Conservation (phyloP, 306 rosid genomes). For the Boehmeria nivea region DNA sequence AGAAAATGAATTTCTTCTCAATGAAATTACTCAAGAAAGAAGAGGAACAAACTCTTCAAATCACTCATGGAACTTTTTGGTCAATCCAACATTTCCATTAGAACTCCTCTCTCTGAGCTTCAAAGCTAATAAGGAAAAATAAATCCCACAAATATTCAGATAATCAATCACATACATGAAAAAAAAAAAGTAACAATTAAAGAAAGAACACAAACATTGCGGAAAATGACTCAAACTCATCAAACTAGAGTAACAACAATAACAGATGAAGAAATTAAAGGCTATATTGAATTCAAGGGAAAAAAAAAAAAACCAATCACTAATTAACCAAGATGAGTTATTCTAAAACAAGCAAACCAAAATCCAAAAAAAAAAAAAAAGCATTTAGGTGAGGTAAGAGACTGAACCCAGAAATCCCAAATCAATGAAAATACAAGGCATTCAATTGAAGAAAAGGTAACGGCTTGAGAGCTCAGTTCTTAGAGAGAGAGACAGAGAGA, state of each 20-base stretch:
- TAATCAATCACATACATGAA: conserved; percentile 7
- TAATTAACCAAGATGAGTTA: conserved; percentile 11
- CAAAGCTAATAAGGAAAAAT: too few relatives aligned
- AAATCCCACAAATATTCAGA: too few relatives aligned
- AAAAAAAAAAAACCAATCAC: too few relatives aligned
- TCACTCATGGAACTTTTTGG: too few relatives aligned
- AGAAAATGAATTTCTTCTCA: neutral
- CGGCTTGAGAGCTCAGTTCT: too few relatives aligned
- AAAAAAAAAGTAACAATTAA: too few relatives aligned
- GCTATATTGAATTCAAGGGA: neutral
- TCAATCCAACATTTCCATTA: neutral
- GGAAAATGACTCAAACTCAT: conserved; percentile 3
- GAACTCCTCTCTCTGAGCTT: too few relatives aligned
- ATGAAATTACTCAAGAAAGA: neutral
- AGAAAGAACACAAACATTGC: too few relatives aligned
- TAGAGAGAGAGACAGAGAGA: neutral
- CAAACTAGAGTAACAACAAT: conserved; percentile 14
- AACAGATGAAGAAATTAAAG: conserved; percentile 12
- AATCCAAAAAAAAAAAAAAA: too few relatives aligned
- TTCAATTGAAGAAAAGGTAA: conserved; percentile 9
- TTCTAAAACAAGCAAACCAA: too few relatives aligned
- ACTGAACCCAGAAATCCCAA: conserved; percentile 21
- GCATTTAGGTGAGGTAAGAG: conserved; percentile 21
- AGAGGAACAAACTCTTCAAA: too few relatives aligned
- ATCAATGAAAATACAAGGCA: conserved; percentile 1